A percentile compares a stretch with the other conserved stretches of the same genome.
Conservation (phyloP, 2,329 filamentous ascomycete species). For the Colletotrichum sublineola region DNA sequence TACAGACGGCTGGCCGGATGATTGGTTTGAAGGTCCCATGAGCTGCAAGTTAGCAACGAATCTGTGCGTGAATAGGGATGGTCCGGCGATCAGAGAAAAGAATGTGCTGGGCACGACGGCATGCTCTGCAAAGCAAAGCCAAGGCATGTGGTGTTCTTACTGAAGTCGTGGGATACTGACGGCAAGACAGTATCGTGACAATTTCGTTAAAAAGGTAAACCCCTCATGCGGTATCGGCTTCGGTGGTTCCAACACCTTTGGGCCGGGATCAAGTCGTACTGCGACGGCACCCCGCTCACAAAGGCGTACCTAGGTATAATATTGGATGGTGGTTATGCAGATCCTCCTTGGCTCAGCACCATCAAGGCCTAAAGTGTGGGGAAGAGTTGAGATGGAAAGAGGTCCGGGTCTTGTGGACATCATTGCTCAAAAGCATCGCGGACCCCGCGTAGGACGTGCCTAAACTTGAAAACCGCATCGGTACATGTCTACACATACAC, state of each 20-base stretch:
- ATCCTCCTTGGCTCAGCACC: too few species aligned
- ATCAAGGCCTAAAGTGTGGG: too few species aligned
- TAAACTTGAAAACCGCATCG: background rate
- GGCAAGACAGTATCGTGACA: background rate
- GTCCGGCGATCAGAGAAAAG: background rate
- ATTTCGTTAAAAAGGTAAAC: background rate
- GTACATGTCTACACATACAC: background rate
- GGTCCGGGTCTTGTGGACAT: background rate
- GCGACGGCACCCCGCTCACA: background rate
- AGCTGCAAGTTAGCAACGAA: background rate
- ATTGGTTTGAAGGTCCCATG: too few species aligned
- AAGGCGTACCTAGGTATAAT: background rate
- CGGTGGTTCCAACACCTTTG: background rate
- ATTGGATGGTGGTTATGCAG: background rate
- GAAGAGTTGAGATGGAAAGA: constrained; percentile 2
- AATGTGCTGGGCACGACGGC: background rate
- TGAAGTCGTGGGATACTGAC: background rate
- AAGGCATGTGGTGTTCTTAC: background rate
- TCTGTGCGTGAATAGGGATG: background rate
- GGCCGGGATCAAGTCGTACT: constrained; percentile 11
- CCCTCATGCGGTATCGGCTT: background rate
- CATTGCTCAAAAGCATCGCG: background rate
- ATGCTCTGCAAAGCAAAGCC: background rate
- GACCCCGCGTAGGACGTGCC: background rate
- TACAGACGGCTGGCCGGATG: background rate